phyloP scores from a whole-genome alignment of 768 basidiomycete species.

The Leccinum arenicola region DNA sequence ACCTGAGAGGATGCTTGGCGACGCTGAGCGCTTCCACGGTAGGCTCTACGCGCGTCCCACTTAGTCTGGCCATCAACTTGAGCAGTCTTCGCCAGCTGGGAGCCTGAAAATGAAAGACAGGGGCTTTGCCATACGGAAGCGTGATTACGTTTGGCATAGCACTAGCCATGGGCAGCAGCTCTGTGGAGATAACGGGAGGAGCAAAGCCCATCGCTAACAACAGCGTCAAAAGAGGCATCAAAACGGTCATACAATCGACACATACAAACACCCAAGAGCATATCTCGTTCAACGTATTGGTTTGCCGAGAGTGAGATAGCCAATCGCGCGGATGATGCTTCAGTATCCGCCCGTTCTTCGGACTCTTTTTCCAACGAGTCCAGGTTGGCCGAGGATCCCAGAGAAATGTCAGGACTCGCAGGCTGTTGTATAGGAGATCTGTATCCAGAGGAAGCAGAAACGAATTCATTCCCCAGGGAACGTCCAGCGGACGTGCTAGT shows the following conservation, averaged over 20 bases:
- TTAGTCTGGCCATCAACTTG: conserved; percentile 71
- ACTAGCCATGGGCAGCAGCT: conserved; percentile 45
- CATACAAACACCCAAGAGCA: conserved; percentile 64
- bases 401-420: conserved; percentile 24
- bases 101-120: conserved; percentile 70
- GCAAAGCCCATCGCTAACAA: conserved; percentile 64
- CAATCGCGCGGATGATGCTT: conserved; percentile 15
- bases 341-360: conserved; percentile 17
- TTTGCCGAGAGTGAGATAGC: conserved; percentile 25
- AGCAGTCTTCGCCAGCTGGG: conserved; percentile 73
- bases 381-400: conserved; percentile 12
- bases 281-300: conserved; percentile 54
- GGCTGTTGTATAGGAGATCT: conserved; percentile 20
- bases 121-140: conserved; percentile 64
- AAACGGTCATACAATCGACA: conserved; percentile 19
- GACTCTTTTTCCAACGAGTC: conserved; percentile 17
- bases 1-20: conserved; percentile 51
- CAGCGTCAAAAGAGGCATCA: conserved; percentile 7
- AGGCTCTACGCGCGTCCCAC: conserved; percentile 67
- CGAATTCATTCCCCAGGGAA: conserved; percentile 15
- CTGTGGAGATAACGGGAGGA: conserved; percentile 50
- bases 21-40: conserved; percentile 63
- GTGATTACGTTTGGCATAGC: conserved; percentile 72
- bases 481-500: conserved; percentile 10
- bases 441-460: conserved; percentile 7